Base-by-base conservation (phyloP, 2,329 filamentous ascomycete genomes). In the Helminthosporium solani region DNA sequence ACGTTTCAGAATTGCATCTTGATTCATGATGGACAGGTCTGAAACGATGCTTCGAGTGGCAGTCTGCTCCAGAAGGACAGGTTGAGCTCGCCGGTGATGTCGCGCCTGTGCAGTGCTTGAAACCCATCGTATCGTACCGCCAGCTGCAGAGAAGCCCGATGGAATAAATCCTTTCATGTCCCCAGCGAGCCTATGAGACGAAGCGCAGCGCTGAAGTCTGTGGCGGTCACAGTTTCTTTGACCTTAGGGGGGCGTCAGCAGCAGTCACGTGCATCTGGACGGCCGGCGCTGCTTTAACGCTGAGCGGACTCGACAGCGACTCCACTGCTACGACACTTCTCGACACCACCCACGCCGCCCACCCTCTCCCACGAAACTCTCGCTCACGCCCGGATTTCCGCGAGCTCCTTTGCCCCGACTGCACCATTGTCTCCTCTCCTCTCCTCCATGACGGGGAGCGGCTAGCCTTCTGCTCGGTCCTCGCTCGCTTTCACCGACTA, bases 1-100 rank as follows among this genome's bases (percentile, higher is more conserved):
- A 55, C 28, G 64, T 66, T 66, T 67, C 64, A 65, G 37, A 40
- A 43, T 33, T 39, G 42, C 49, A 53, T 57, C 52, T 38, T 54
- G 50, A 49, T 39, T 44, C 48, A 54, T 37, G 48, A 46, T 41
- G 50, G 33, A 31, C 12, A 12, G 30, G 34, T 33, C 56, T 68
- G 64, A 68, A 68, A 68, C 64, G 52, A 54, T 58, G 44, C 47
- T 27, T n/a, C 44, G 46, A 40, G 40, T 23, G 44, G 31, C 40
- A 34, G 53, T 43, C 40, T 15, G 47, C 50, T 41, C 52, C 56
- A n/a, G n/a, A n/a, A n/a, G n/a, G n/a, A n/a, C n/a, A n/a, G n/a
- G n/a, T n/a, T n/a, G n/a, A n/a, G n/a, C n/a, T n/a, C 25, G 28
- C 36, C 39, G 56, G 47, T 47, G 50, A 12, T 44, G 42, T 54